Evolutionary conservation across 73 alveolate genomes (phyloP), one percentile per base, ranked within the genome.

Genomic region (Tetrahymena borealis): DNA sequence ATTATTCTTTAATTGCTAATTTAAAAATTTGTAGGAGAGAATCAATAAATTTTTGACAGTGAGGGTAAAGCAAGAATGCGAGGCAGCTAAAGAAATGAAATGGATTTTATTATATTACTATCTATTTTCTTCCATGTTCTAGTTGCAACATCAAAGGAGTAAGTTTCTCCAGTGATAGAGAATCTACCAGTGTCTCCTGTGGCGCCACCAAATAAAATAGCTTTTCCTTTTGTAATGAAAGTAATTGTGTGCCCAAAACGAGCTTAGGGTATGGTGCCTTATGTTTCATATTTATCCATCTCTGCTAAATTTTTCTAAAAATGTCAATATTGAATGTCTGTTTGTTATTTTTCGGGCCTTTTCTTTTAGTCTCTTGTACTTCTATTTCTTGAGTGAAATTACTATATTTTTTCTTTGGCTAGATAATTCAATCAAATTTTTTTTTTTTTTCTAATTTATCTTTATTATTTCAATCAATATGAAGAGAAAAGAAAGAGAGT

Each of bases 161-260:
- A 98, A 11, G 99, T 97, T 90, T 98, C 99, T 42, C 99, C 98
- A 60, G 99, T 98, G 94, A 98, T 98, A 78, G 99, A 94, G 94
- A 95, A 98, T 92, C 96, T 97, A 36, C 99, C 99, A 78, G 99
- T 98, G 94, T 97, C 98, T 0, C 99, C 99, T 20, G 99, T 98
- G 3, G 99, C 99, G 35, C 95, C 93, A 40, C 99, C 99, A 91
- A 98, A 98, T 90, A 98, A 91, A 37, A 98, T 97, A 8, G 97
- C 99, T 78, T 97, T 97, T 41, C 98, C 95, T 93, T 97, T 97
- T 79, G 98, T 90, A 20, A 98, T 97, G 90, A 95, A 95, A 41
- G 99, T 98, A 42, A 98, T 96, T n/a, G 99, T 97, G 90, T 98
- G 99, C 11, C 99, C 99, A 94, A 98, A 98, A 78, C 99, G 93